These are phyloP conservation scores for Botryotinia globosa DNA, from an alignment of 2,329 filamentous ascomycete species.

Conservation along the genomic window DNA sequence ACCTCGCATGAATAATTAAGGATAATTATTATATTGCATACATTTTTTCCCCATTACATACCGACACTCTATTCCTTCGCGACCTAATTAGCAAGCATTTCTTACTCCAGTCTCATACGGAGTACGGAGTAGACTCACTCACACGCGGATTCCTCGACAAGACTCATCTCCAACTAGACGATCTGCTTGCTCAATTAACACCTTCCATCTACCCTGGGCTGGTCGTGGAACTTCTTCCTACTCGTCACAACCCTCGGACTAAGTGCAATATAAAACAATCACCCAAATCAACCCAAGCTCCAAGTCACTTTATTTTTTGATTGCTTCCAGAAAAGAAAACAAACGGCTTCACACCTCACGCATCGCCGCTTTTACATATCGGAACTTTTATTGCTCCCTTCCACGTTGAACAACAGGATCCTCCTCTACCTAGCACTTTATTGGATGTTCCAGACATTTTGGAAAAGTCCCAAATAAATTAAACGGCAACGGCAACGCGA, in stretches of 20 bases:
- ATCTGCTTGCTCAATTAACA: neutral
- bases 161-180: constrained; percentile 2
- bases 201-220: neutral
- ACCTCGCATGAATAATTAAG: neutral
- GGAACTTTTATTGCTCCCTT: constrained; percentile 11
- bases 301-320: neutral
- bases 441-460: constrained; percentile 3
- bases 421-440: neutral
- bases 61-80: neutral
- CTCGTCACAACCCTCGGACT: neutral
- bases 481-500: neutral
- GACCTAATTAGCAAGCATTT: neutral
- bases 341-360: constrained; percentile 6
- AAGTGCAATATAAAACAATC: neutral
- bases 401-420: constrained; percentile 5
- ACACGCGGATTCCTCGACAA: neutral
- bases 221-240: neutral
- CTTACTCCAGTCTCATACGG: neutral
- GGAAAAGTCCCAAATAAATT: neutral
- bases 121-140: too few species aligned
- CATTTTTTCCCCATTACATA: neutral
- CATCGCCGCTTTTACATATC: constrained; percentile 15
- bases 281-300: neutral
- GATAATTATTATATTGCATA: neutral
- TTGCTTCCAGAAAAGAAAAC: constrained; percentile 9